Base-by-base conservation (phyloP, 2,329 filamentous ascomycete species). In the Stenocarpella maydis region DNA sequence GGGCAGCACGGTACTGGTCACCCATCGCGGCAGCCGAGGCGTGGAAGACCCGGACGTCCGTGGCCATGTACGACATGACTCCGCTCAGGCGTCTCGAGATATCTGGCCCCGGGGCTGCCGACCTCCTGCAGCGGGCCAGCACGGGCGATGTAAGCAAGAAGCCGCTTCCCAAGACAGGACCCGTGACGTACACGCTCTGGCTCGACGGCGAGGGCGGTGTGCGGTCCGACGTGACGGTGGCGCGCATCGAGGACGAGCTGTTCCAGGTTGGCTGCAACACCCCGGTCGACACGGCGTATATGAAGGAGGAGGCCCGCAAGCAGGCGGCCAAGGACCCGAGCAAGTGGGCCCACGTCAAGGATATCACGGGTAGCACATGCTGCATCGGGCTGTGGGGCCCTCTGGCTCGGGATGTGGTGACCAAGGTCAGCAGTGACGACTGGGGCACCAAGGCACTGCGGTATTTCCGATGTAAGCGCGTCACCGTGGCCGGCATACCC, bases 361-460 rank as follows among this genome's bases (percentile, higher is more conserved):
- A 91, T 50, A 82, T 90, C 53, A 91, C 88, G 0, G 85, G 86
- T 1, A 84, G 82, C 4, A 89, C 87, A 0, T 90, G 88, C 74
- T 86, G 85, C 69, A 81, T 91, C 24, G 88, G 88, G 0, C 84
- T 91, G 19, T 91, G 88, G 87, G 88, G 88, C 0, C 89, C 89
- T 53, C 82, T 79, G 14, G 80, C 88, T 0, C 79, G 81, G 4
- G 83, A 88, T 2, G 83, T 90, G 0, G 81, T 90, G 45, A 73
- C 76, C 5, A 74, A 75, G 0, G 76, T 86, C 69, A 84, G 79
- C 72, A 72, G 76, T 0, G 84, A 85, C 39, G 83, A 87, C 74
- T 82, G 86, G 67, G 78, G 78, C 7, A 79, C 82, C 68, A 78
- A 79, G 26, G 83, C 79, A 0, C 78, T 90, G 0, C 82, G 84